These are phyloP conservation scores for Diaporthe longicolla DNA, from an alignment of 2,329 filamentous ascomycete genomes.

Conservation along the genomic window DNA sequence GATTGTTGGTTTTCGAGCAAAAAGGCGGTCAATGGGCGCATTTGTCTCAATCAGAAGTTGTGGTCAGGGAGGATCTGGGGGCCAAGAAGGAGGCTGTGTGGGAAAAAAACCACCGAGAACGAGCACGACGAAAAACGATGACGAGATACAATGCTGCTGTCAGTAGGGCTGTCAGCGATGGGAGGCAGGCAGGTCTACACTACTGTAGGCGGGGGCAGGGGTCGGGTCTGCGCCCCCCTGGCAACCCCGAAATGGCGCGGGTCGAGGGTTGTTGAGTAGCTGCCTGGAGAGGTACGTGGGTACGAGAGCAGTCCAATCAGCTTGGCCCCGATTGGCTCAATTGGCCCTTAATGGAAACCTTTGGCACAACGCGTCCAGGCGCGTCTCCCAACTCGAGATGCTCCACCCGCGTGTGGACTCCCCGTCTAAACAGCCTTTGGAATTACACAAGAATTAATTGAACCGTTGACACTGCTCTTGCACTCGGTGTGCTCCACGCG, in stretches of 20 bases:
- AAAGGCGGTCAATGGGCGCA: conserved; percentile 9
- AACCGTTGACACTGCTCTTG: background rate
- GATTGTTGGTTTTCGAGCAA: background rate
- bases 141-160: background rate
- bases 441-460: background rate
- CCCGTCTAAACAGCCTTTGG: conserved; percentile 13
- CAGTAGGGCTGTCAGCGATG: too few relatives aligned
- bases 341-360: conserved; percentile 43
- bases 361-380: conserved; percentile 44
- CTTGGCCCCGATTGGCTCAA: conserved; percentile 40
- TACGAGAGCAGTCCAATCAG: background rate
- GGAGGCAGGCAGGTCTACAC: background rate
- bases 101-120: background rate
- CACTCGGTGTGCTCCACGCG: background rate
- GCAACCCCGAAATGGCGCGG: background rate
- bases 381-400: conserved; percentile 44
- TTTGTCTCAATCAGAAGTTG: background rate
- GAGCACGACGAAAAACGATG: conserved; percentile 6
- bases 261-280: background rate
- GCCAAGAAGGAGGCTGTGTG: conserved; percentile 26
- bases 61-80: background rate
- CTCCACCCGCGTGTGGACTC: conserved; percentile 30
- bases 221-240: conserved; percentile 17
- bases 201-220: conserved; percentile 5
- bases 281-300: too few relatives aligned